A percentile compares a stretch with the other conserved stretches of the same genome.
phyloP scores from a whole-genome alignment of 345 rosid genomes.

The Clausena lansium region DNA sequence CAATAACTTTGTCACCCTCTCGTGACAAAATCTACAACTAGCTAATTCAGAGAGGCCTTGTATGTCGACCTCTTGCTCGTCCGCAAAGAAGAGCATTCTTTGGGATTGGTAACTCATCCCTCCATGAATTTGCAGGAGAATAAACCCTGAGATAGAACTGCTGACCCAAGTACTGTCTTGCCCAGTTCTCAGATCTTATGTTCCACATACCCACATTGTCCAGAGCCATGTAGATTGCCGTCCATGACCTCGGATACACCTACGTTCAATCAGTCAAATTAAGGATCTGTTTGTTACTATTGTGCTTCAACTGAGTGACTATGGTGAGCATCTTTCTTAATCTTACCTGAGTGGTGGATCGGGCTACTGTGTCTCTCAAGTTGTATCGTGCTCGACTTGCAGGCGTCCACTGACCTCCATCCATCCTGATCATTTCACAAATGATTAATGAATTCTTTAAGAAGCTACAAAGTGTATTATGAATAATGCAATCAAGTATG shows the following conservation, averaged over 20 bases:
- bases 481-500: neutral
- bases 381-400: conserved; percentile 71
- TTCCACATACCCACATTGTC: conserved; percentile 99
- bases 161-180: conserved; percentile 86
- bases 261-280: conserved; percentile 21
- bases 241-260: conserved; percentile 95
- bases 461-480: neutral
- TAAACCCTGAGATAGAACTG: conserved; percentile 84
- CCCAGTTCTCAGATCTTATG: conserved; percentile 88
- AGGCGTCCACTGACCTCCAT: conserved; percentile 89
- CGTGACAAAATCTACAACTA: conserved; percentile 37
- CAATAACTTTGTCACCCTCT: conserved; percentile 43
- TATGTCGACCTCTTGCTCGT: conserved; percentile 70
- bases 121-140: conserved; percentile 60
- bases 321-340: too few species aligned
- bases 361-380: conserved; percentile 70
- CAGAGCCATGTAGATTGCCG: conserved; percentile 76
- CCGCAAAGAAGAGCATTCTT: conserved; percentile 88
- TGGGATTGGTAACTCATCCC: conserved; percentile 82
- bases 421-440: conserved; percentile 58
- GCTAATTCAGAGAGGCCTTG: conserved; percentile 46
- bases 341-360: conserved; percentile 64
- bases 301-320: neutral
- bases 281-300: neutral
- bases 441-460: neutral